Evolutionary conservation across 2,329 filamentous ascomycete species (phyloP).

Genomic region (Harringtonia lauricola): DNA sequence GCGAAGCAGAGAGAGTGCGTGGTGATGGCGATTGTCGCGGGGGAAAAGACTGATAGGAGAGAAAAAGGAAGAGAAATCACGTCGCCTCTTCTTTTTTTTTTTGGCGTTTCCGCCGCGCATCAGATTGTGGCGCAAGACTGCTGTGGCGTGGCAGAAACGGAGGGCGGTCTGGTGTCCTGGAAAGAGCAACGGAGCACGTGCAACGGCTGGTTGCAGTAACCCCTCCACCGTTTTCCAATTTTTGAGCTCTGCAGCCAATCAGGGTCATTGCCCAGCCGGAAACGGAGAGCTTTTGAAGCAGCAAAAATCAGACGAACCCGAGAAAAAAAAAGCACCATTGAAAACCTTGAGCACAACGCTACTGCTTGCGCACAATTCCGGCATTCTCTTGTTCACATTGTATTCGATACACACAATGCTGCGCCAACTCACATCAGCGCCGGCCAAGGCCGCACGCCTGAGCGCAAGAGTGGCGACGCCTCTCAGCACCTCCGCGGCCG

Average conservation of each 20-base stretch:
- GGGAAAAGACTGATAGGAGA: not conserved
- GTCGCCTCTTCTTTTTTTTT: too few relatives aligned
- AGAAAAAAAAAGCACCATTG: not conserved
- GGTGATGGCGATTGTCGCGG: too few relatives aligned
- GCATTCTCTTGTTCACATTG: too few relatives aligned
- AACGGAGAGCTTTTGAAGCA: not conserved
- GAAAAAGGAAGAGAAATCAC: too few relatives aligned
- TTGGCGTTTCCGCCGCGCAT: too few relatives aligned
- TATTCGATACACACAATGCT: slow-evolving; percentile 6
- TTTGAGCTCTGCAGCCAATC: not conserved
- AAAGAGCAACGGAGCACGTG: too few relatives aligned
- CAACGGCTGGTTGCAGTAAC: too few relatives aligned
- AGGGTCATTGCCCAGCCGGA: not conserved
- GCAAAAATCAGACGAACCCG: not conserved
- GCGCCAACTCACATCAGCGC: slow-evolving; percentile 7
- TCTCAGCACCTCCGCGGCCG: slow-evolving; percentile 15
- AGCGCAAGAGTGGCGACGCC: not conserved
- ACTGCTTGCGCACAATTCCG: too few relatives aligned
- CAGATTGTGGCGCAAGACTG: too few relatives aligned
- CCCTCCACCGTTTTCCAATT: not conserved
- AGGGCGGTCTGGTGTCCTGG: too few relatives aligned
- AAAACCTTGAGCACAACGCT: not conserved
- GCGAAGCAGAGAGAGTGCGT: too few relatives aligned
- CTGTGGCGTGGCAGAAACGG: too few relatives aligned
- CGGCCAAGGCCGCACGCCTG: slow-evolving; percentile 8